Percentiles rank a stretch among this genome's conserved stretches.
These are phyloP conservation scores for Posidonia australis DNA, from an alignment of 106 monocot species.

Conservation along the genomic window DNA sequence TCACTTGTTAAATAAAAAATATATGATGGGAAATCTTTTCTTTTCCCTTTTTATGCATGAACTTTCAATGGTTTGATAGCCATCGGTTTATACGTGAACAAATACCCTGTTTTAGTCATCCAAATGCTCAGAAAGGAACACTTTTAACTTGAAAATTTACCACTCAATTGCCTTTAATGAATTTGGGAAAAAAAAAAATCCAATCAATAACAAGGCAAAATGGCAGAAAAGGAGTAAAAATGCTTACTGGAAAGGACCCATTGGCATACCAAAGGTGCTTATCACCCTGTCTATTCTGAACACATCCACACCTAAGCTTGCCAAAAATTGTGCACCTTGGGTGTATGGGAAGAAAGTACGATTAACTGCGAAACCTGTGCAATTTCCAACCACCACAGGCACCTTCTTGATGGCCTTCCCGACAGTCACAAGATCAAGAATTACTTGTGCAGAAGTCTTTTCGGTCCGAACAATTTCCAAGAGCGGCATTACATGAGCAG, in stretches of 20 bases:
- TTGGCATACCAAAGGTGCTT: constrained; percentile 88
- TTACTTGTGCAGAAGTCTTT: constrained; percentile 86
- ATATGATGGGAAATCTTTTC: too few species aligned
- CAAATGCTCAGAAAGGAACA: too few species aligned
- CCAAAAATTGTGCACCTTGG: constrained; percentile 56
- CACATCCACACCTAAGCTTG: constrained; percentile 69
- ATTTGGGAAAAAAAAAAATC: not conserved
- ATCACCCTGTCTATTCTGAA: constrained; percentile 82
- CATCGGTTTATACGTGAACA: too few species aligned
- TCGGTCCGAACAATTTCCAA: constrained; percentile 93
- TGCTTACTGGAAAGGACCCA: constrained; percentile 96
- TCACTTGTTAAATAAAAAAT: too few species aligned
- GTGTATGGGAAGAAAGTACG: constrained; percentile 88
- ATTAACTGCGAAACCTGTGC: constrained; percentile 94
- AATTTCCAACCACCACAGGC: constrained; percentile 90
- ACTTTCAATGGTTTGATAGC: too few species aligned
- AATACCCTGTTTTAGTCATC: too few species aligned
- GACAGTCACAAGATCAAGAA: constrained; percentile 80
- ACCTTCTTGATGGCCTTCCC: constrained; percentile 88
- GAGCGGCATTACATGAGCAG: constrained; percentile 94
- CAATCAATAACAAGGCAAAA: not conserved
- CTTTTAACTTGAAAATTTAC: too few species aligned
- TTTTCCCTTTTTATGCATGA: too few species aligned
- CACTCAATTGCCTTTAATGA: too few species aligned
- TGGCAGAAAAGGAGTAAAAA: not conserved